These are phyloP conservation scores for Brasenia schreberi DNA, from an alignment of 164 flowering plant species.

Conservation along the genomic window DNA sequence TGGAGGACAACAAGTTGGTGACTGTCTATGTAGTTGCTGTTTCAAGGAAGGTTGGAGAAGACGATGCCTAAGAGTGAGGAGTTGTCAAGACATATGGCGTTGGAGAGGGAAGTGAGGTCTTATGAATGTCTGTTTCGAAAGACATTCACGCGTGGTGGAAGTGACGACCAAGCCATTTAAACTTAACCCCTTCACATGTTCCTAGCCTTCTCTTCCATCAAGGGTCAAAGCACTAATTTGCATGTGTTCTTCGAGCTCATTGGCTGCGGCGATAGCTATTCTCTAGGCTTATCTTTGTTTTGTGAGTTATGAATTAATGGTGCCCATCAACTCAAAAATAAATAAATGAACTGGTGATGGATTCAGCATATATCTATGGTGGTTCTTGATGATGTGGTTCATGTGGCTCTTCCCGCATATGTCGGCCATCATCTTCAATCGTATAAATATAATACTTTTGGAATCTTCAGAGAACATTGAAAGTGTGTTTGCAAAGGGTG, in stretches of 20 bases:
- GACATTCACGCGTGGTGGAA: not conserved
- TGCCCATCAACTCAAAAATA: not conserved
- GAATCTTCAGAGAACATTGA: too few relatives aligned
- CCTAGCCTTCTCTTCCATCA: constrained; percentile 2
- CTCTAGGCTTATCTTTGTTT: not conserved
- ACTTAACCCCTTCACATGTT: not conserved
- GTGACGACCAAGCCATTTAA: not conserved
- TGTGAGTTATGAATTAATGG: not conserved
- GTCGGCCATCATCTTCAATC: not conserved
- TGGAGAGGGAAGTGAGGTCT: not conserved
- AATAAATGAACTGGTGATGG: not conserved
- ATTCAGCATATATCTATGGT: not conserved
- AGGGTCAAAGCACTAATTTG: not conserved
- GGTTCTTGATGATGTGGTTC: not conserved
- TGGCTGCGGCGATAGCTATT: not conserved
- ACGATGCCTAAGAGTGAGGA: not conserved
- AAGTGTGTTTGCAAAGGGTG: too few relatives aligned
- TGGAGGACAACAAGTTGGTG: not conserved
- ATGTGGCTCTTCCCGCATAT: not conserved
- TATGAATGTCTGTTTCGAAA: not conserved
- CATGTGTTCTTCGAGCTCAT: not conserved
- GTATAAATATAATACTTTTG: too few relatives aligned
- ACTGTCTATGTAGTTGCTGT: not conserved
- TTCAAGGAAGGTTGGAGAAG: not conserved
- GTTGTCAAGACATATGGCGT: not conserved